Base-by-base conservation (phyloP, 2,329 filamentous ascomycete species). In the Colletotrichum musae region DNA sequence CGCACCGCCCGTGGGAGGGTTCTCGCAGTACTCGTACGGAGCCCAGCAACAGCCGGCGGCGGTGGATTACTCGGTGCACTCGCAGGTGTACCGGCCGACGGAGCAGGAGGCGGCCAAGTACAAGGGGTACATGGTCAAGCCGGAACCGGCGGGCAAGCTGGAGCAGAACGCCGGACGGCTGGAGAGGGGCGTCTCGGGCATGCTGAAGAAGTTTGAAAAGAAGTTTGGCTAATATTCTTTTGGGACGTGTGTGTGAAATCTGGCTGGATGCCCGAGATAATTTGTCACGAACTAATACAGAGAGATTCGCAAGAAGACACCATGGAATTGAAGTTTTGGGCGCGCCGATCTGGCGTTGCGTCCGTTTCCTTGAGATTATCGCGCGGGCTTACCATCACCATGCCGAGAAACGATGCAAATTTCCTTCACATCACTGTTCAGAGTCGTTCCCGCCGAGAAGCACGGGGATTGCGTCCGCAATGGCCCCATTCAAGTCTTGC, bases 121-220 rank as follows among this genome's bases (percentile, higher is more conserved):
- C 51, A 79, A 81, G 69, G 75, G 74, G 43, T 84, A 85, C 48
- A 79, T 81, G 68, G 76, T 80, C 5, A 86, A 85, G 75, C 79
- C 79, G 63, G 85, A 88, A 64, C 75, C 79, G 4, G 78, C 80
- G 70, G 87, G 80, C 6, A 88, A 86, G 76, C 79, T 94, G 36
- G 92, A 93, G 74, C 88, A 90, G 77, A 87, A 88, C 70, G 89
- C 91, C 0, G 89, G 88, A 32, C 86, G 88, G 74, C 74, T 94
- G 41, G 92, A 94, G 81, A 90, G 89, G 78, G 90, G 91, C 1
- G 87, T 94, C 5, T 87, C 89, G 32, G 89, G 90, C 6, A 91
- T 94, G 84, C 79, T 94, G 72, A 94, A 92, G 86, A 93, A 91
- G 81, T 86, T 94, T 79, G 92, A 94, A 82, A 94, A 93, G 88